Base-by-base conservation (phyloP, 1,139 yeast genomes). In the Hansenula anomala region DNA sequence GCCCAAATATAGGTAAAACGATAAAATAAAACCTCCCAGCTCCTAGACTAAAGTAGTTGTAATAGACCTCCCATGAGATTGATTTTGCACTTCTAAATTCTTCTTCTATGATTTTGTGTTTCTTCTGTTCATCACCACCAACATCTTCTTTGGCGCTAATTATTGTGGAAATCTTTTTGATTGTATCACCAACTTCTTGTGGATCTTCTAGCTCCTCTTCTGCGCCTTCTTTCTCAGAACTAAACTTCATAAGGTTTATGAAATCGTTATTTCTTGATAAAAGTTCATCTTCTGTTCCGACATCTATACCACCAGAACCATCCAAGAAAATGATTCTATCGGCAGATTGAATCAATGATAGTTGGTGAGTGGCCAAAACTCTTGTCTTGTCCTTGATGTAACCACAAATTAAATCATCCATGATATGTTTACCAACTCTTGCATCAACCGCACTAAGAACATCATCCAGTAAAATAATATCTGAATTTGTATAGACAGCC, bases 371-470 rank as follows among this genome's bases (percentile, higher is more conserved):
- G 1, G 95, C 96, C 53, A 88, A 67, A 20, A 89, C 58, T 48
- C 95, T 71, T 0, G 96, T 89, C 52, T 74, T 79, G 11, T 65
- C 63, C 33, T 62, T 60, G 51, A 88, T 58, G 36, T 77, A 48
- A 0, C 84, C 90, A 44, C 73, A 45, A 36, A 88, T 61, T 59
- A 95, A 86, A 14, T 75, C 64, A 41, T 80, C 80, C 73, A 87
- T 76, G 37, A 89, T 85, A 53, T 81, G 85, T 48, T 78, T 80
- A 32, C 96, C 96, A 20, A 88, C 96, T 55, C 86, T 80, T 8
- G 96, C 87, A 66, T 89, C 97, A 13, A 89, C 96, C 2, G 96
- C 97, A 63, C 89, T 79, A 43, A 89, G 67, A 7, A 88, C 94
- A 61, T 89, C 97, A 56, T 89, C 97, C 44, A 89, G 66, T 41